Evolutionary conservation across 768 basidiomycete genomes (phyloP).

Genomic region (Cystobasidiopsis lactophilus): DNA sequence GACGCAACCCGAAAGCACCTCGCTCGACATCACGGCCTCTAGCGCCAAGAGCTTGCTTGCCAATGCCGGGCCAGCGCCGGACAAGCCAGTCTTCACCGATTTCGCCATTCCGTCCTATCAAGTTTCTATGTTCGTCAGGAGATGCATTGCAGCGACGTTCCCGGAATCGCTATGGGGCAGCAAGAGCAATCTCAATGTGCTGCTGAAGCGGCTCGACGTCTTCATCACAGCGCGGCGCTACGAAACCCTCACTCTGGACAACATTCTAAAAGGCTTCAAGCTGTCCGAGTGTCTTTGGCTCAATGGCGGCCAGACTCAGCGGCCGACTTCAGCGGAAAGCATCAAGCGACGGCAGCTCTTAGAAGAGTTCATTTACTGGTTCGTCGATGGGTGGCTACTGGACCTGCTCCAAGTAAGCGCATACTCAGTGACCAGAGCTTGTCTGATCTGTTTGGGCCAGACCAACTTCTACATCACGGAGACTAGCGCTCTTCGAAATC

Average conservation of each 20-base stretch:
- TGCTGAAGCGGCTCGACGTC: slow-evolving; percentile 34
- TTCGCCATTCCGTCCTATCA: slow-evolving; percentile 2
- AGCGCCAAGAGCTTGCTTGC: neutral
- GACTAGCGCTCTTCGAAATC: slow-evolving; percentile 59
- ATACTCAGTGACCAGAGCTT: too few species aligned
- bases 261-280: slow-evolving; percentile 51
- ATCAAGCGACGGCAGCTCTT: slow-evolving; percentile 57
- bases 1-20: neutral
- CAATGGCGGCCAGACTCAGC: slow-evolving; percentile 20
- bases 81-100: slow-evolving; percentile 7
- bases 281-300: slow-evolving; percentile 30
- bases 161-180: slow-evolving; percentile 48
- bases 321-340: slow-evolving; percentile 40
- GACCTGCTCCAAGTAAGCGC: slow-evolving; percentile 48
- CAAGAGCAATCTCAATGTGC: slow-evolving; percentile 37
- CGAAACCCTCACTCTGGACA: slow-evolving; percentile 57
- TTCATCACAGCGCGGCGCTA: slow-evolving; percentile 57
- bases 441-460: slow-evolving; percentile 29
- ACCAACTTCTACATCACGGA: slow-evolving; percentile 88
- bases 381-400: slow-evolving; percentile 64
- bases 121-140: slow-evolving; percentile 30
- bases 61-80: neutral
- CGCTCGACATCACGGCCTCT: neutral
- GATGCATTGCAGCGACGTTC: slow-evolving; percentile 43
- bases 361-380: slow-evolving; percentile 83